A percentile compares a stretch with the other conserved stretches of the same genome.
Conservation (phyloP, 495 filamentous ascomycete genomes). For the Tuber calosporum region DNA sequence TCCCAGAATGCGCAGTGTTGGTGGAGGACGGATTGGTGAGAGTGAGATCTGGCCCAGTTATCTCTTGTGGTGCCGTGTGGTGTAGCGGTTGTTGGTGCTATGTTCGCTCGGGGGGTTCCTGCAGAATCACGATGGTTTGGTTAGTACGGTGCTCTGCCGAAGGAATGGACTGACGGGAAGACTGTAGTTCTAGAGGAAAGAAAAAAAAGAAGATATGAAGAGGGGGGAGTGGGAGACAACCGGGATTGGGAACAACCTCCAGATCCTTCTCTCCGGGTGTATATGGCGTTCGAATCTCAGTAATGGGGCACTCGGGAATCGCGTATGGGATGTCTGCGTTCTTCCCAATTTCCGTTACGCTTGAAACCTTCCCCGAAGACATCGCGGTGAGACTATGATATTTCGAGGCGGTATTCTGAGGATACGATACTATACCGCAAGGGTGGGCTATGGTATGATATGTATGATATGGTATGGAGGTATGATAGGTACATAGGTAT, state of each 20-base stretch:
- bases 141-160: neutral
- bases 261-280: slow-evolving; percentile 9
- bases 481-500: neutral
- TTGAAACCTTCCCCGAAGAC: neutral
- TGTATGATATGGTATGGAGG: neutral
- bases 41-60: slow-evolving; percentile 32
- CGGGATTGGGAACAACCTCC: slow-evolving; percentile 17
- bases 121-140: neutral
- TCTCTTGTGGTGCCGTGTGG: slow-evolving; percentile 42
- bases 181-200: neutral
- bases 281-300: slow-evolving; percentile 15
- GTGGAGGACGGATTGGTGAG: slow-evolving; percentile 41
- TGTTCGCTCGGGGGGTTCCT: slow-evolving; percentile 43
- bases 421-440: neutral
- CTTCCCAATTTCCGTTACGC: neutral
- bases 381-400: neutral
- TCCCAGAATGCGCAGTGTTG: slow-evolving; percentile 54
- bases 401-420: neutral
- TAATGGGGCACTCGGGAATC: slow-evolving; percentile 6
- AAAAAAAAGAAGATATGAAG: neutral
- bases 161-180: too few relatives aligned
- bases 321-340: slow-evolving; percentile 7
- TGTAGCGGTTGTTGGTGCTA: slow-evolving; percentile 40
- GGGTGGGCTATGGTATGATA: neutral
- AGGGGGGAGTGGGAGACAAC: neutral